Evolutionary conservation across 1,139 yeast genomes (phyloP).

Genomic region (Debaryomyces coudertii): DNA sequence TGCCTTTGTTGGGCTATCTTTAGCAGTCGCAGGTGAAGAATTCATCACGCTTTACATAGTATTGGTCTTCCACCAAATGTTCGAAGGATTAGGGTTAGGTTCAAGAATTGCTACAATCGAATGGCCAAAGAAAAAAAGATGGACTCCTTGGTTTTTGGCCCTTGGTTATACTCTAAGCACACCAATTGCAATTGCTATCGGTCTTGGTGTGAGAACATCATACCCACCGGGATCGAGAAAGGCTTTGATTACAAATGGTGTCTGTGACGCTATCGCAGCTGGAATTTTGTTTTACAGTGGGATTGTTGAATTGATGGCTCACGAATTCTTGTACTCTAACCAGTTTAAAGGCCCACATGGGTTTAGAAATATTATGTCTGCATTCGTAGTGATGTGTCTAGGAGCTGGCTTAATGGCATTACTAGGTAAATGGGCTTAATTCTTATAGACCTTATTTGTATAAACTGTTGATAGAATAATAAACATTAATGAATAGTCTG

Average conservation of each 20-base stretch:
- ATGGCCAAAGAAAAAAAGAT: constrained; percentile 36
- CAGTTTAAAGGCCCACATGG: constrained; percentile 27
- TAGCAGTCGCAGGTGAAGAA: constrained; percentile 43
- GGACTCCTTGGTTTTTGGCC: constrained; percentile 40
- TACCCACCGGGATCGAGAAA: constrained; percentile 38
- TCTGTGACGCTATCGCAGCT: constrained; percentile 42
- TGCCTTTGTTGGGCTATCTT: constrained; percentile 43
- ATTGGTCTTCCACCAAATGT: constrained; percentile 44
- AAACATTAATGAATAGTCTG: neutral
- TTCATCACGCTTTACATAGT: constrained; percentile 41
- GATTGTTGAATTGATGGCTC: constrained; percentile 45
- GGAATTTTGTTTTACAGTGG: constrained; percentile 44
- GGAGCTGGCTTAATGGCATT: constrained; percentile 48
- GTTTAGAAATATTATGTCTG: constrained; percentile 24
- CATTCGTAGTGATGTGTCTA: constrained; percentile 30
- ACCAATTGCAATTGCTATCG: constrained; percentile 41
- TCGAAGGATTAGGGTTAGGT: constrained; percentile 47
- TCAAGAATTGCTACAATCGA: constrained; percentile 40
- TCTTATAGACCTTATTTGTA: neutral
- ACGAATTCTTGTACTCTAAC: constrained; percentile 37
- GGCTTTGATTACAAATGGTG: constrained; percentile 40
- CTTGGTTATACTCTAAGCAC: constrained; percentile 37
- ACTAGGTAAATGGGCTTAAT: constrained; percentile 46
- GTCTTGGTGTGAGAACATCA: constrained; percentile 37
- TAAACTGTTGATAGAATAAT: constrained; percentile 3